Evolutionary conservation across 768 basidiomycete genomes (phyloP), one percentile per base, ranked within the genome.

Genomic region (Serendipita vermifera): DNA sequence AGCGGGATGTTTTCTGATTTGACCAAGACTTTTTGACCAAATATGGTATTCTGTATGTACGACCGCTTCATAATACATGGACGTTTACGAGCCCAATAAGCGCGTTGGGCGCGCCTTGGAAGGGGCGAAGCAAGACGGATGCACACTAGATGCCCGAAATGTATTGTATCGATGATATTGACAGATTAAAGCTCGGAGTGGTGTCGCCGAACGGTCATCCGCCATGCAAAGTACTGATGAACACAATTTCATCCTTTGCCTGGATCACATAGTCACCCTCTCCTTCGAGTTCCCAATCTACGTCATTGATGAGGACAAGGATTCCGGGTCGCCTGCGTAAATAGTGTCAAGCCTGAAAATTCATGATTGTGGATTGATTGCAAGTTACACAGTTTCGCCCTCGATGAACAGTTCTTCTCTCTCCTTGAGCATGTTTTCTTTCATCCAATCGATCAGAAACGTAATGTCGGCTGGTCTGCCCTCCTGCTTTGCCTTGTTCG

Each of bases 241-340:
- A 94, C 14, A 97, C 89, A 59, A 98, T 78, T 70, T 93, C 88
- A 66, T 99, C 96, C 0, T 78, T 75, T 31, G 81, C 72, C 66
- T 85, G 71, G 57, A 98, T 70, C 59, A 71, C 73, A 66, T 94
- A 96, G 4, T 86, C 83, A 20, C 88, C 83, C 67, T 97, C 94
- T 32, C 90, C 91, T 67, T 97, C 94, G 4, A 98, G 74, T 68
- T 98, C 93, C 94, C 94, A 97, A 63, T 98, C 94, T 1, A 88
- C 88, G 63, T 94, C 88, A 64, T 98, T 98, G 55, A 99, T 80
- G n/a, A 99, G 74, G 3, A 98, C 94, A 2, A 99, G 74, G 33
- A 99, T 96, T 0, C 96, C 96, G 0, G 96, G 96, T 6, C 96
- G 91, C 35, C 96, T 94, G 64, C 1, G 31, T 33, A 43, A 56